Percentiles rank a stretch among this genome's conserved stretches.
Conservation (phyloP, 2,329 filamentous ascomycete genomes). For the Phyllosticta citrichinensis region DNA sequence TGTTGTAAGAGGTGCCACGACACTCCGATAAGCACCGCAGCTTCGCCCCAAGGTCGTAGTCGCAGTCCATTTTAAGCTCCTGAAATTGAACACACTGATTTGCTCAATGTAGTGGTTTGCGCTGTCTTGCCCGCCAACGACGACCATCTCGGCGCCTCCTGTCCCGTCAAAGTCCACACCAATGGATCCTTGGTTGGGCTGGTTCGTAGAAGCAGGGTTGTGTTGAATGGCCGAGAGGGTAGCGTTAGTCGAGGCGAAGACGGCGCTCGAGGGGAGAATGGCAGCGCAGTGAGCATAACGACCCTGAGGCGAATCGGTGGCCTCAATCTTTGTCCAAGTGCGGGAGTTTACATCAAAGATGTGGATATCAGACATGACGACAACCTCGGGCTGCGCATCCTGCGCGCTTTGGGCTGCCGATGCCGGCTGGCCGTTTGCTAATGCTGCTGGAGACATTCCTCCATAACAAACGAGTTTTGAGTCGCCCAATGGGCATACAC, state of each 20-base stretch:
- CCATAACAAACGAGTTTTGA: slow-evolving; percentile 97
- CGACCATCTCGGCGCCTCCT: slow-evolving; percentile 92
- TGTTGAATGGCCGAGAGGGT: slow-evolving; percentile 81
- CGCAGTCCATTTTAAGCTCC: slow-evolving; percentile 90
- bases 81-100: slow-evolving; percentile 94
- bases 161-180: slow-evolving; percentile 83
- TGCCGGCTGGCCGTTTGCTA: slow-evolving; percentile 26
- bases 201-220: slow-evolving; percentile 68
- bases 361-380: slow-evolving; percentile 97
- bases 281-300: slow-evolving; percentile 95
- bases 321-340: slow-evolving; percentile 76
- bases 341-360: slow-evolving; percentile 79
- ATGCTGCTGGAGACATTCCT: slow-evolving; percentile 79
- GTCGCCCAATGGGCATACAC: slow-evolving; percentile 84
- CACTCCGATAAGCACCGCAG: slow-evolving; percentile 92
- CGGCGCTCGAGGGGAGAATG: slow-evolving; percentile 77
- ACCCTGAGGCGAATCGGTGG: slow-evolving; percentile 77
- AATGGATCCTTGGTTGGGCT: slow-evolving; percentile 73
- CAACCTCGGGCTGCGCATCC: slow-evolving; percentile 73
- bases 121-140: slow-evolving; percentile 92
- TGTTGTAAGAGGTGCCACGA: slow-evolving; percentile 72
- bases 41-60: slow-evolving; percentile 80
- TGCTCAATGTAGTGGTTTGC: slow-evolving; percentile 99
- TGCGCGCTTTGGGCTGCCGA: slow-evolving; percentile 30
- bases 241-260: slow-evolving; percentile 75